These are phyloP conservation scores for Aspergillus phoenicis DNA, from an alignment of 2,329 filamentous ascomycete species.

Conservation along the genomic window DNA sequence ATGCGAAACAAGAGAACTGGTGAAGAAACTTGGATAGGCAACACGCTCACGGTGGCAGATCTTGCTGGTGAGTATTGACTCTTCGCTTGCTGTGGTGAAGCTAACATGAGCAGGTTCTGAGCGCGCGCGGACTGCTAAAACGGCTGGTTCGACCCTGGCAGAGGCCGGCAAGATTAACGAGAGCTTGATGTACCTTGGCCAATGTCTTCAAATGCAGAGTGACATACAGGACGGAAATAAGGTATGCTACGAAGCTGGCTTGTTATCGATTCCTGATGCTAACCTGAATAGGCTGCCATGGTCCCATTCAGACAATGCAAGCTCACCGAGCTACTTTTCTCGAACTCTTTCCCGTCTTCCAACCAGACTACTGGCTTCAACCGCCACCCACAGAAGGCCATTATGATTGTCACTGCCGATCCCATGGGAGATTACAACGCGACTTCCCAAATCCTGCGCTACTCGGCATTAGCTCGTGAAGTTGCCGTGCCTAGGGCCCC, in stretches of 20 bases:
- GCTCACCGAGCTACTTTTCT: constrained; percentile 80
- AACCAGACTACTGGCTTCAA: constrained; percentile 49
- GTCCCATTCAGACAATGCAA: constrained; percentile 84
- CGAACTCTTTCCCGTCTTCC: constrained; percentile 78
- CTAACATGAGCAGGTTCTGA: constrained; percentile 65
- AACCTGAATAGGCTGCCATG: constrained; percentile 61
- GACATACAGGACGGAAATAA: constrained; percentile 73
- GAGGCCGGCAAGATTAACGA: constrained; percentile 99
- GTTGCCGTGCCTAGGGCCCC: constrained; percentile 89
- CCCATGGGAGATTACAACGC: constrained; percentile 93
- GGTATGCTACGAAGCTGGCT: constrained; percentile 50
- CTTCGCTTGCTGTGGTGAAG: background rate
- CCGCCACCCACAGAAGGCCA: constrained; percentile 77
- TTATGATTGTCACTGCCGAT: constrained; percentile 97
- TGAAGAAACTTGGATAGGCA: constrained; percentile 70
- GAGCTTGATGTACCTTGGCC: constrained; percentile 95
- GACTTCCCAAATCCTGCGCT: constrained; percentile 92
- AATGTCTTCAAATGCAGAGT: constrained; percentile 94
- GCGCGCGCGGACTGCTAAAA: constrained; percentile 89
- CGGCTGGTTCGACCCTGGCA: constrained; percentile 84
- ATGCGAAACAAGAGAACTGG: constrained; percentile 51
- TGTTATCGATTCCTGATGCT: constrained; percentile 5
- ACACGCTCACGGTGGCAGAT: constrained; percentile 84
- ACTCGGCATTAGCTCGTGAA: constrained; percentile 88
- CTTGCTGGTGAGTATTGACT: constrained; percentile 65